Evolutionary conservation across 345 rosid genomes (phyloP), one percentile per base, ranked within the genome.

Genomic region (thale cress (Arabidopsis thaliana)): DNA sequence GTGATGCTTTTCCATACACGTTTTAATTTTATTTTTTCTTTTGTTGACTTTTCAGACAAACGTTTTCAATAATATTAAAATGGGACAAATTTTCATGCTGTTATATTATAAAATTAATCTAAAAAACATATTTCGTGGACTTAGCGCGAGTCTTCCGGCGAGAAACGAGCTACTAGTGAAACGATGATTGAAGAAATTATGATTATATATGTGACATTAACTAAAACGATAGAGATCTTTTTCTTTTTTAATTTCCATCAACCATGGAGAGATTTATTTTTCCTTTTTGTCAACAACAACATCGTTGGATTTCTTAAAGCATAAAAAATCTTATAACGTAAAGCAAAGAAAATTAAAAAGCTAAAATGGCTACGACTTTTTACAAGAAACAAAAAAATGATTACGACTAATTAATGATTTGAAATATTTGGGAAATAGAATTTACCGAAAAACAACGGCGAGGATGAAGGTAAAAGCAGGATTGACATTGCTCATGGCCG

Each of bases 381-480:
- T 16, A 16, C 20, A 16, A 16, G 0, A 16, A 16, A 16, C 20
- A 16, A 16, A 16, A 16, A 44, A 28, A 13, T 55, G 28, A 44
- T 64, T 33, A 33, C 30, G 28, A 55, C 13, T 8, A 41, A 5
- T 11, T 2, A 28, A 37, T 41, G 7, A 56, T 52, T 46, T 48
- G 45, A 8, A 24, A 11, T 23, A 20, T 42, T 44, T 45, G 23
- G 23, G 6, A 12, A 56, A 52, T 3, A 60, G 6, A 56, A 22
- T 16, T 16, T 61, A 79, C 85, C 79, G 51, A 56, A 79, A 82
- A 42, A 73, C 0, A 33, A 79, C 50, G 2, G 79, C 83, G 48
- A 82, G 81, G 38, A 69, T 65, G 74, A 80, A 80, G 49, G 83
- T 80, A 53, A 80, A 76, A 10, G 77, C 80, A 60, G 79, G 82